Conservation (phyloP, 768 basidiomycete species). For the Tephrocybe rancida region DNA sequence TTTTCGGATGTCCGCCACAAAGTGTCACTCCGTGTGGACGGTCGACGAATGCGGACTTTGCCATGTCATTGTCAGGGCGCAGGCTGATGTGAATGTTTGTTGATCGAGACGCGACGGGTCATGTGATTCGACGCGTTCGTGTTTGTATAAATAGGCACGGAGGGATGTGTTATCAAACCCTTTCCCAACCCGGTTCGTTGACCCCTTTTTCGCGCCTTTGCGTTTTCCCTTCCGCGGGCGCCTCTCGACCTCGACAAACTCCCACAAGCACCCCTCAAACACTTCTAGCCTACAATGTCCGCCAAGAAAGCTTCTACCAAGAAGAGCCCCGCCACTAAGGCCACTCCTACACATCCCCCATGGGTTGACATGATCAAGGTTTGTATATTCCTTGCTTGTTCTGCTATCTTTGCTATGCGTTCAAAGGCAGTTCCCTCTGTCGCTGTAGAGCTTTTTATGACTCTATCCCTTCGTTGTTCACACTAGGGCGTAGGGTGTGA, state of each 20-base stretch:
- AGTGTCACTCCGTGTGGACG: too few relatives aligned
- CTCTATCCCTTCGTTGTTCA: slow-evolving; percentile 5
- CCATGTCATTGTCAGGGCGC: neutral
- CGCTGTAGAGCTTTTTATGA: neutral
- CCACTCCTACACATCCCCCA: slow-evolving; percentile 52
- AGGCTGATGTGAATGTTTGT: slow-evolving; percentile 31
- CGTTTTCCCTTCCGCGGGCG: slow-evolving; percentile 22
- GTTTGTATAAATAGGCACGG: slow-evolving; percentile 47
- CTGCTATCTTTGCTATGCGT: neutral
- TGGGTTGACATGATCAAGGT: slow-evolving; percentile 87
- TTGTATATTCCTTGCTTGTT: slow-evolving; percentile 22
- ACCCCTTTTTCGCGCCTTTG: slow-evolving; percentile 15
- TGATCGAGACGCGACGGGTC: slow-evolving; percentile 37
- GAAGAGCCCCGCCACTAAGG: slow-evolving; percentile 34
- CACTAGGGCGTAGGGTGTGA: slow-evolving; percentile 27
- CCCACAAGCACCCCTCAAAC: slow-evolving; percentile 17
- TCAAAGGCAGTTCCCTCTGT: too few relatives aligned
- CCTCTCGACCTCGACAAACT: slow-evolving; percentile 16
- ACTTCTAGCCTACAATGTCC: slow-evolving; percentile 30
- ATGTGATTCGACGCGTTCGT: slow-evolving; percentile 47
- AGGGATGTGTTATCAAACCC: slow-evolving; percentile 35
- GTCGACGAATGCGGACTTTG: too few relatives aligned
- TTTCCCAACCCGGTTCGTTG: slow-evolving; percentile 32
- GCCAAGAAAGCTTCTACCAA: slow-evolving; percentile 40
- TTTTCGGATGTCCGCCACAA: too few relatives aligned